phyloP scores from a whole-genome alignment of 352 stramenopile species.

The Phytopythium delawarense region DNA sequence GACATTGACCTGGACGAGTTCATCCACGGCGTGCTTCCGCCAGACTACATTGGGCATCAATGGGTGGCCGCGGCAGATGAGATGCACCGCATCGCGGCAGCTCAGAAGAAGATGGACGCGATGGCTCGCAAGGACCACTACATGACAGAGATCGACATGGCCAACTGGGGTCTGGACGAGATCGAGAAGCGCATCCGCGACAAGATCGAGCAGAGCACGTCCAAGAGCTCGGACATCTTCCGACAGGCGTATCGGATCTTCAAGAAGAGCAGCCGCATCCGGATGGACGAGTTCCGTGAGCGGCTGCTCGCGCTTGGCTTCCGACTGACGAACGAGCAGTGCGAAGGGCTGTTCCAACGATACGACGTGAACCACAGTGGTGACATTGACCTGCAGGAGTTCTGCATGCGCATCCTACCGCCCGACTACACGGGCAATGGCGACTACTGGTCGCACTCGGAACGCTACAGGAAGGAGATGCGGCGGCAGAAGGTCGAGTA shows the following conservation, averaged over 20 bases:
- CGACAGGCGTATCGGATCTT: constrained; percentile 81
- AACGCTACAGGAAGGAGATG: constrained; percentile 48
- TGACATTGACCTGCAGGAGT: constrained; percentile 81
- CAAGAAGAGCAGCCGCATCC: constrained; percentile 71
- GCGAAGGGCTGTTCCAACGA: constrained; percentile 53
- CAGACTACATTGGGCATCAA: constrained; percentile 65
- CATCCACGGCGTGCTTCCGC: constrained; percentile 68
- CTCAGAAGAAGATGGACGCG: constrained; percentile 49
- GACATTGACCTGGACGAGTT: constrained; percentile 83
- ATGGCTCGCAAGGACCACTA: constrained; percentile 51
- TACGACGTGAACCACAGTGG: constrained; percentile 76
- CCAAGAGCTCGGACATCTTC: constrained; percentile 75
- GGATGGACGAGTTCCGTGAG: constrained; percentile 69
- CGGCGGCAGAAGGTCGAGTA: constrained; percentile 50
- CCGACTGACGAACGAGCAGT: constrained; percentile 59
- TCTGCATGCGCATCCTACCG: constrained; percentile 70
- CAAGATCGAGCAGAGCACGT: constrained; percentile 76
- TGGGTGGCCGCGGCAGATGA: constrained; percentile 79
- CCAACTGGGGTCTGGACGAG: constrained; percentile 69
- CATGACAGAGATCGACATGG: constrained; percentile 76
- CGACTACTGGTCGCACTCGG: constrained; percentile 69
- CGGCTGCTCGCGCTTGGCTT: constrained; percentile 67
- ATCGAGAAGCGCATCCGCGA: constrained; percentile 79
- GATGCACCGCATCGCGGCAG: constrained; percentile 48
- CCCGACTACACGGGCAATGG: constrained; percentile 78